These are phyloP conservation scores for Chalciporus sp. DNA, from an alignment of 1,284 basidiomycete species.

Conservation along the genomic window DNA sequence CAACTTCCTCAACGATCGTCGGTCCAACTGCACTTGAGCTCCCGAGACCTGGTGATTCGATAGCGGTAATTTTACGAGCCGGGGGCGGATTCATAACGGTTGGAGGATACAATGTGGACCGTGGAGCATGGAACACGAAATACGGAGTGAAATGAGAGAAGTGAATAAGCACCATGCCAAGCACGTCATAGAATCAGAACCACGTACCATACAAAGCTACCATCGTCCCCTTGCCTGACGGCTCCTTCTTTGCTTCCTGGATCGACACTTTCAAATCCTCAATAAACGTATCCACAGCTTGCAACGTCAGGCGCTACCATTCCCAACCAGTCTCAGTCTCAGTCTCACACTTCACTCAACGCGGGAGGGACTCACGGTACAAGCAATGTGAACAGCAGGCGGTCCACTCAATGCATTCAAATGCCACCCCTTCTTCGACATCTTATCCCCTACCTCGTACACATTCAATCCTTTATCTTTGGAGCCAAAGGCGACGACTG, in stretches of 20 bases:
- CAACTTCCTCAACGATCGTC: conserved; percentile 84
- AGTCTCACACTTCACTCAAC: background rate
- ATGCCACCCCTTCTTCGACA: conserved; percentile 89
- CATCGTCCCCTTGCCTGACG: conserved; percentile 76
- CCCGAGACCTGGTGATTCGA: conserved; percentile 68
- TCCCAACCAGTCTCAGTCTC: background rate
- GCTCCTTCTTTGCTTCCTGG: conserved; percentile 56
- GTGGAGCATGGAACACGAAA: background rate
- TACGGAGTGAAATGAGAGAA: background rate
- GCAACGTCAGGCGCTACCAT: conserved; percentile 71
- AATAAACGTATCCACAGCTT: conserved; percentile 78
- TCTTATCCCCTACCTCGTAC: conserved; percentile 88
- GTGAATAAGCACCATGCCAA: background rate
- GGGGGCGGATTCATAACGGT: background rate
- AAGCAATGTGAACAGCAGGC: conserved; percentile 90
- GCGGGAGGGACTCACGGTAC: conserved; percentile 65
- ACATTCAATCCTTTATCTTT: conserved; percentile 64
- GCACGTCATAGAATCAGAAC: background rate
- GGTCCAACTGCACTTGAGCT: conserved; percentile 87
- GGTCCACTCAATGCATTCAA: conserved; percentile 84
- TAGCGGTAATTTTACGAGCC: too few species aligned
- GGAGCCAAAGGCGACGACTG: conserved; percentile 88
- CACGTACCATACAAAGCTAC: conserved; percentile 86
- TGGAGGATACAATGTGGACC: background rate
- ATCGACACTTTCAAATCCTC: conserved; percentile 81